A percentile compares a stretch with the other conserved stretches of the same genome.
Conservation (phyloP, 139 green algal genomes). For the Chlorella sp. region DNA sequence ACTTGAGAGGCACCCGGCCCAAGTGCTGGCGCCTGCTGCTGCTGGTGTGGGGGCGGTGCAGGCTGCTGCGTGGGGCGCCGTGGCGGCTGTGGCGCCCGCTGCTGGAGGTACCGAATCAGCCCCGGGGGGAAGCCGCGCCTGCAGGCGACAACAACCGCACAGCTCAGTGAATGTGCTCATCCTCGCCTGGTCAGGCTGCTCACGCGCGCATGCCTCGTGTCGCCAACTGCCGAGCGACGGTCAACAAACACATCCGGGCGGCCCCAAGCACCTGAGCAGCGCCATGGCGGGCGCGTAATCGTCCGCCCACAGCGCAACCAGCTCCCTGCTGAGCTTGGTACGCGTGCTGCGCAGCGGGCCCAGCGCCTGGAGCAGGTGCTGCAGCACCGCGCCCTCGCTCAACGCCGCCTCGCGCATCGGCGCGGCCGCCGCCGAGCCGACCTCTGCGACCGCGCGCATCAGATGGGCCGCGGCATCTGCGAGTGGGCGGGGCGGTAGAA, state of each 20-base stretch:
- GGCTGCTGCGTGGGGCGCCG: not conserved
- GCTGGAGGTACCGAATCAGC: slow-evolving; percentile 71
- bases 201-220: too few species aligned
- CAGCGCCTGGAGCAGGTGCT: slow-evolving; percentile 69
- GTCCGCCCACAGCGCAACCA: slow-evolving; percentile 84
- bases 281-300: slow-evolving; percentile 70
- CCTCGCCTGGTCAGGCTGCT: too few species aligned
- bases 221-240: too few species aligned
- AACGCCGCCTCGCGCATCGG: slow-evolving; percentile 86
- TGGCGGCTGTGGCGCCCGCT: not conserved
- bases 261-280: slow-evolving; percentile 74
- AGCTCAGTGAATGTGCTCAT: too few species aligned
- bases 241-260: too few species aligned
- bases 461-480: slow-evolving; percentile 69
- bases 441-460: slow-evolving; percentile 79
- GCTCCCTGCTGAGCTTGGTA: slow-evolving; percentile 54
- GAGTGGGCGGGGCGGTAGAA: too few species aligned
- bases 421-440: slow-evolving; percentile 67
- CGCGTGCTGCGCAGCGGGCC: slow-evolving; percentile 2
- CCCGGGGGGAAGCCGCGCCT: slow-evolving; percentile 75
- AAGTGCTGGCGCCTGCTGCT: not conserved
- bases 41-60: not conserved
- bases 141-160: too few species aligned
- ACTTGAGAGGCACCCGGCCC: not conserved
- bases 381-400: slow-evolving; percentile 78